These are phyloP conservation scores for Podospora sp. DNA, from an alignment of 495 filamentous ascomycete species.

Conservation along the genomic window DNA sequence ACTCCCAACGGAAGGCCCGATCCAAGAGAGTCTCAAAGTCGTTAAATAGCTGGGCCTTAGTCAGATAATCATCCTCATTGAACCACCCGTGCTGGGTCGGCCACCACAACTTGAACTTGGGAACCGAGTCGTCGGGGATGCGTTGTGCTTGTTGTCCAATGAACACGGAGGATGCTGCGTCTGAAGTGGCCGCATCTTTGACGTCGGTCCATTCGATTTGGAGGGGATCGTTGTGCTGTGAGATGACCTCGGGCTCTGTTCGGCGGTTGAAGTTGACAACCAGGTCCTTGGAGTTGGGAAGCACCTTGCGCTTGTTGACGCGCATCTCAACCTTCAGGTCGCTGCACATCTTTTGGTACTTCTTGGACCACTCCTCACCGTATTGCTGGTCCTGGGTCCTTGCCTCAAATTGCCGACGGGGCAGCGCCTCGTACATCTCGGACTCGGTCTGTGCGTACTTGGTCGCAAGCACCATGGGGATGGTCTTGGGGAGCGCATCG, in stretches of 20 bases:
- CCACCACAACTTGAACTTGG: slow-evolving; percentile 89
- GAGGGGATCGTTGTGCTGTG: slow-evolving; percentile 89
- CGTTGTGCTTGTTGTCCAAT: slow-evolving; percentile 80
- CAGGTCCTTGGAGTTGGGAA: slow-evolving; percentile 94
- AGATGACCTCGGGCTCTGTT: slow-evolving; percentile 77
- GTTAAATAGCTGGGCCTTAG: slow-evolving; percentile 72
- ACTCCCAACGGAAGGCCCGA: slow-evolving; percentile 78
- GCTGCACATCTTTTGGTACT: slow-evolving; percentile 77
- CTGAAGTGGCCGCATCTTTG: slow-evolving; percentile 52
- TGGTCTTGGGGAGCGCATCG: slow-evolving; percentile 89
- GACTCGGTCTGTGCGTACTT: slow-evolving; percentile 75
- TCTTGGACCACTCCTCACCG: slow-evolving; percentile 79
- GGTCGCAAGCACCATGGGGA: slow-evolving; percentile 90
- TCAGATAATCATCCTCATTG: slow-evolving; percentile 86
- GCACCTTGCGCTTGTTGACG: slow-evolving; percentile 83
- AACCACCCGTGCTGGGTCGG: slow-evolving; percentile 83
- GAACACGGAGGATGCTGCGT: slow-evolving; percentile 66
- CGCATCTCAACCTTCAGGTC: slow-evolving; percentile 91
- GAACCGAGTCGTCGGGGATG: slow-evolving; percentile 85
- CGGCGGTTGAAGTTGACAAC: slow-evolving; percentile 90
- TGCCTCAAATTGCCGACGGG: slow-evolving; percentile 80
- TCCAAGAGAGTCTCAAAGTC: slow-evolving; percentile 88
- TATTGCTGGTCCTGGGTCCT: slow-evolving; percentile 75
- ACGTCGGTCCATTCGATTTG: slow-evolving; percentile 96
- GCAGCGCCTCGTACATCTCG: slow-evolving; percentile 82